These are phyloP conservation scores for Ceriops decandra DNA, from an alignment of 345 rosid genomes.

Conservation along the genomic window DNA sequence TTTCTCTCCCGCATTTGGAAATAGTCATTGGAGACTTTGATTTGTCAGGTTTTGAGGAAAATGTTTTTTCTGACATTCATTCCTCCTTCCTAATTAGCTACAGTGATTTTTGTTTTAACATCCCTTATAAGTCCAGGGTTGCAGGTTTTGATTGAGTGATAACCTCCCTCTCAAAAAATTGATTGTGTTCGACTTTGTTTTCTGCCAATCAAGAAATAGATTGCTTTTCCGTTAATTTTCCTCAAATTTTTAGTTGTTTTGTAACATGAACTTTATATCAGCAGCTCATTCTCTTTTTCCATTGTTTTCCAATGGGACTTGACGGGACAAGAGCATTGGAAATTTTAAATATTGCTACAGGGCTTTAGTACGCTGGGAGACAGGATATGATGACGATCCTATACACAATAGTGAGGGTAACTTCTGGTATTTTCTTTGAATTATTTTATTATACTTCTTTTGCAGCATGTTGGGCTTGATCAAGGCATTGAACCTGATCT, in stretches of 20 bases:
- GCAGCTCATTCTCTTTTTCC: constrained; percentile 3
- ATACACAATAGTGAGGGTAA: constrained; percentile 68
- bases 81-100: no score
- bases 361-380: constrained; percentile 91
- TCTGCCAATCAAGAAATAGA: constrained; percentile 85
- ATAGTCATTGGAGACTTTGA: no score
- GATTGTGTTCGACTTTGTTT: constrained; percentile 73
- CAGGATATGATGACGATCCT: constrained; percentile 72
- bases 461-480: constrained; percentile 84
- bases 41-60: no score
- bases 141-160: constrained; percentile 76
- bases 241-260: constrained; percentile 8
- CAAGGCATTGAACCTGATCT: constrained; percentile 69
- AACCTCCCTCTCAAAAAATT: constrained; percentile 82
- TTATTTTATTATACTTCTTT: constrained; percentile 10
- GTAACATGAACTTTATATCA: background rate
- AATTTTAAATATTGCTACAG: constrained; percentile 78
- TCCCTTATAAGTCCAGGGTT: background rate
- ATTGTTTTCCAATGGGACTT: constrained; percentile 56
- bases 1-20: no score
- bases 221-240: constrained; percentile 29
- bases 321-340: constrained; percentile 69
- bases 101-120: no score
- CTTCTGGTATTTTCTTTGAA: constrained; percentile 2
- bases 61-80: no score